Percentiles rank a stretch among this genome's conserved stretches.
These are phyloP conservation scores for Phytophthora uliginosa DNA, from an alignment of 352 stramenopile genomes.

Conservation along the genomic window DNA sequence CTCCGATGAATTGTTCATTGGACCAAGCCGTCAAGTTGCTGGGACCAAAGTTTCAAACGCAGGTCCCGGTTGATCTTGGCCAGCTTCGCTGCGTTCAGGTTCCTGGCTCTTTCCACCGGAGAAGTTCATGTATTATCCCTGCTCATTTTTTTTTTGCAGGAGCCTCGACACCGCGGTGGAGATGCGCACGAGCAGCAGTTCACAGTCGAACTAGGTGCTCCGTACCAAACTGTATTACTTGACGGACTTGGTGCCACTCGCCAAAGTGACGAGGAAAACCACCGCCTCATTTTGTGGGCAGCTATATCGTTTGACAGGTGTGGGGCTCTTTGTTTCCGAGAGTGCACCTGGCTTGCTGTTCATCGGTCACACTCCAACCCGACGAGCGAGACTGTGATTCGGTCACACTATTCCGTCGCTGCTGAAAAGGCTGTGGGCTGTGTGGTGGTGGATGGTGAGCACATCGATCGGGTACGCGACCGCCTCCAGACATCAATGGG, in stretches of 20 bases:
- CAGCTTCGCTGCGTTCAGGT: neutral
- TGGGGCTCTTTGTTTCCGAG: constrained; percentile 23
- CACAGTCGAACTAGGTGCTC: constrained; percentile 24
- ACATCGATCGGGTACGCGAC: constrained; percentile 17
- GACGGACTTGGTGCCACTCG: constrained; percentile 20
- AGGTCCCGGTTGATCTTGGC: neutral
- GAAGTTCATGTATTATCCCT: neutral
- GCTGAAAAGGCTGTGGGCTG: constrained; percentile 24
- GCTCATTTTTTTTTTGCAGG: neutral
- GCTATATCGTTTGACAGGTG: constrained; percentile 28
- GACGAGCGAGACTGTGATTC: constrained; percentile 18
- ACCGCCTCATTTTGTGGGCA: constrained; percentile 12
- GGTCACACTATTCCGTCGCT: constrained; percentile 14
- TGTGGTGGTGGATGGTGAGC: constrained; percentile 20
- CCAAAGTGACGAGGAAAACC: neutral
- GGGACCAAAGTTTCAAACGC: neutral
- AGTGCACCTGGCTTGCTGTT: constrained; percentile 23
- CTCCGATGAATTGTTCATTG: constrained; percentile 18
- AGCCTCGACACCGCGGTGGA: neutral
- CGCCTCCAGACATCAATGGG: constrained; percentile 10
- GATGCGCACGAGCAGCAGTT: constrained; percentile 13
- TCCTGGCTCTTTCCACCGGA: neutral
- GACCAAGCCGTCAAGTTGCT: constrained; percentile 17
- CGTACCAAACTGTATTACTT: constrained; percentile 21
- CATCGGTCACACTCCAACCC: neutral